A percentile compares a stretch with the other conserved stretches of the same genome.
These are phyloP conservation scores for Nicotiana paniculata DNA, from an alignment of 257 asterid species.

Conservation along the genomic window DNA sequence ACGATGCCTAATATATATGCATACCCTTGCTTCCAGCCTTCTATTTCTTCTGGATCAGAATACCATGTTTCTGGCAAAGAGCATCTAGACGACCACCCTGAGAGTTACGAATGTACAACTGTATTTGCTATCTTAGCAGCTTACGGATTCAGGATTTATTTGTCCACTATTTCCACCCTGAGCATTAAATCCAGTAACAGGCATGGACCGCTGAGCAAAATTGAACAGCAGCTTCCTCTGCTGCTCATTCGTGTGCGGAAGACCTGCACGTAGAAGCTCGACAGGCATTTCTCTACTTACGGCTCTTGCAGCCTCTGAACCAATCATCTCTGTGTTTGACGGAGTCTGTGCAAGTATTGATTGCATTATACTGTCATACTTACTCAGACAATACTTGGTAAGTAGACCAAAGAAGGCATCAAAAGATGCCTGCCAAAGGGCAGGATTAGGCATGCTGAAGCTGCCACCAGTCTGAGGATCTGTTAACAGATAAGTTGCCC, in stretches of 20 bases:
- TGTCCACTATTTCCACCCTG: constrained; percentile 63
- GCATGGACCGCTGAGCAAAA: constrained; percentile 74
- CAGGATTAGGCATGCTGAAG: constrained; percentile 55
- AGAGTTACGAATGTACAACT: not conserved
- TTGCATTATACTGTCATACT: constrained; percentile 65
- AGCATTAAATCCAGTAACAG: constrained; percentile 53
- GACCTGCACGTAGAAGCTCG: constrained; percentile 76
- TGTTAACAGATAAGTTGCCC: constrained; percentile 51
- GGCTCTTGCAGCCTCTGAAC: constrained; percentile 67
- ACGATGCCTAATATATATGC: constrained; percentile 25
- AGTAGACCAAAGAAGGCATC: constrained; percentile 79
- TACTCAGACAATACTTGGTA: constrained; percentile 64
- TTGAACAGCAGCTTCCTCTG: constrained; percentile 58
- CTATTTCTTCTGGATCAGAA: not conserved
- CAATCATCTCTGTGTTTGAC: constrained; percentile 33
- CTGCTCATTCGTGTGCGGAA: constrained; percentile 73
- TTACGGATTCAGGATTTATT: constrained; percentile 56
- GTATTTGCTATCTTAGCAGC: constrained; percentile 28
- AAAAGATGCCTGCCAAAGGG: constrained; percentile 88
- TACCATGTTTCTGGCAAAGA: not conserved
- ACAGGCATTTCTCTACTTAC: constrained; percentile 82
- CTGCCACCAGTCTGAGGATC: constrained; percentile 46
- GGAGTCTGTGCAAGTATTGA: constrained; percentile 45
- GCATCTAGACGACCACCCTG: not conserved
- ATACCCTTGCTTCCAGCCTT: constrained; percentile 18